Percentiles rank a stretch among this genome's conserved stretches.
These are phyloP conservation scores for Penicillium canariense DNA, from an alignment of 495 filamentous ascomycete genomes.

Conservation along the genomic window DNA sequence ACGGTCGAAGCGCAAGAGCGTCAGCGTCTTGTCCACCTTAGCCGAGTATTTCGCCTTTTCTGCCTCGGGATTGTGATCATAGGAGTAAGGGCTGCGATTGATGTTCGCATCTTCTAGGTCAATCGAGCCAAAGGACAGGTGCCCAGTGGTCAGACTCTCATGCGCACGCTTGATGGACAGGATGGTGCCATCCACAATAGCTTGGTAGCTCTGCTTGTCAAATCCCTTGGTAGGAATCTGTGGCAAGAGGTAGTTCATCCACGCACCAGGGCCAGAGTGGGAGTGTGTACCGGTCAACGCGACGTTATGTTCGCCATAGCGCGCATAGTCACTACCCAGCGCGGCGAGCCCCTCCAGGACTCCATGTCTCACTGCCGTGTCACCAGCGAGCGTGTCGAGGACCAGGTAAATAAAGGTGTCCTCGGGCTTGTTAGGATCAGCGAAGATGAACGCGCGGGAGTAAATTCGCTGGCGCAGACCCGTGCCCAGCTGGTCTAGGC, in stretches of 20 bases:
- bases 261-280: constrained; percentile 88
- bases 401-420: constrained; percentile 87
- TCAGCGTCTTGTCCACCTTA: constrained; percentile 86
- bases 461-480: constrained; percentile 88
- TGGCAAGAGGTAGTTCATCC: constrained; percentile 93
- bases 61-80: constrained; percentile 80
- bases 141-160: constrained; percentile 66
- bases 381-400: constrained; percentile 83
- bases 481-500: constrained; percentile 78
- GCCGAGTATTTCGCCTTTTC: constrained; percentile 72
- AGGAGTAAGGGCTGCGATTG: constrained; percentile 87
- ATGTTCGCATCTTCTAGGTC: constrained; percentile 79
- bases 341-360: constrained; percentile 68
- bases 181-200: constrained; percentile 84
- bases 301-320: constrained; percentile 81
- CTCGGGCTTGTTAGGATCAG: constrained; percentile 57
- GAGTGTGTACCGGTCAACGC: constrained; percentile 93
- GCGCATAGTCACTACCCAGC: constrained; percentile 65
- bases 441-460: constrained; percentile 89
- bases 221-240: constrained; percentile 92
- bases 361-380: constrained; percentile 86
- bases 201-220: constrained; percentile 81
- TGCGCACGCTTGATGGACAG: constrained; percentile 82
- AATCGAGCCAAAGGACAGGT: constrained; percentile 70
- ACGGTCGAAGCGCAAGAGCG: constrained; percentile 75